Percentiles rank a stretch among this genome's conserved stretches.
phyloP scores from a whole-genome alignment of 2,329 filamentous ascomycete genomes.

The Sphaerostilbella broomeana region DNA sequence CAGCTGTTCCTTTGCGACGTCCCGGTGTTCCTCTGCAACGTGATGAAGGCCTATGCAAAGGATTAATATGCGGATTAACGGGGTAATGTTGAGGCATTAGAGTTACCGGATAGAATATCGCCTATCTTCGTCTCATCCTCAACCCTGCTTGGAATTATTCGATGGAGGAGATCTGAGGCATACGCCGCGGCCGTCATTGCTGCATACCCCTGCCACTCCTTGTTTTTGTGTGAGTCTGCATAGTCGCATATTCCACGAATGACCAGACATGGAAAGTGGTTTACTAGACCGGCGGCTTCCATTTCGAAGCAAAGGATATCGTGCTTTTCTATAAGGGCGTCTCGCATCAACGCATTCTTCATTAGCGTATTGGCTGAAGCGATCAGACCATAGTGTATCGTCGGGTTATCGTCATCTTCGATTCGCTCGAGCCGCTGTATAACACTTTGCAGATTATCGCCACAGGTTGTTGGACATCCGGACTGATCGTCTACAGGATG shows the following conservation, averaged over 20 bases:
- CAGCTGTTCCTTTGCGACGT: slow-evolving; percentile 5
- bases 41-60: not conserved
- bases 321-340: slow-evolving; percentile 18
- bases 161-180: slow-evolving; percentile 19
- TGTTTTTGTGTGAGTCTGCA: slow-evolving; percentile 28
- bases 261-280: slow-evolving; percentile 25
- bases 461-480: slow-evolving; percentile 1
- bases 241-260: slow-evolving; percentile 33
- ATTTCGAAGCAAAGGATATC: slow-evolving; percentile 22
- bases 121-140: slow-evolving; percentile 13
- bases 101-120: slow-evolving; percentile 8
- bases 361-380: slow-evolving; percentile 16
- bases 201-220: slow-evolving; percentile 25
- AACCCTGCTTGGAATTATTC: slow-evolving; percentile 15
- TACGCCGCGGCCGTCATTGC: slow-evolving; percentile 25
- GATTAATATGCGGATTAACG: slow-evolving; percentile 1
- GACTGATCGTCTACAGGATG: slow-evolving; percentile 10
- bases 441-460: slow-evolving; percentile 4
- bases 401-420: slow-evolving; percentile 11
- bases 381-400: slow-evolving; percentile 17
- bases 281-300: slow-evolving; percentile 26
- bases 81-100: not conserved
- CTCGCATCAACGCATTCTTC: slow-evolving; percentile 18
- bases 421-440: slow-evolving; percentile 1
- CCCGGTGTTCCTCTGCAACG: not conserved